Percentiles rank a stretch among this genome's conserved stretches.
Evolutionary conservation across 2,329 filamentous ascomycete species (phyloP).

Genomic region (Monilinia fructicola): DNA sequence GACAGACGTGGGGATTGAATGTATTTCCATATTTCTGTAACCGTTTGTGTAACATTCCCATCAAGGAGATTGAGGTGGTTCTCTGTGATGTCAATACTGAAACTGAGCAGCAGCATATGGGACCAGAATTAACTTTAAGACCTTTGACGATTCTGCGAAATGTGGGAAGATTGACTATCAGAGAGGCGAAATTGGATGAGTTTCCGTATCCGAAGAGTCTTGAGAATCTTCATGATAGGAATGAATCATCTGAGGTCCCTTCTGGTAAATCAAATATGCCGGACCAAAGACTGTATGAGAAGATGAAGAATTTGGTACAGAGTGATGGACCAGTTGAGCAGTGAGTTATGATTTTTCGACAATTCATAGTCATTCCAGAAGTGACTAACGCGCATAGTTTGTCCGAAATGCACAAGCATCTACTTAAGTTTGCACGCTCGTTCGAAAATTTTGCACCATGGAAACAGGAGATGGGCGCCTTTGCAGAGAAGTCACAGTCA

Average conservation of each 20-base stretch:
- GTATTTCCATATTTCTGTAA: background rate
- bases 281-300: background rate
- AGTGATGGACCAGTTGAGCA: background rate
- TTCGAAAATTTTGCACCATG: slow-evolving; percentile 6
- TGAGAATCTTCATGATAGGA: background rate
- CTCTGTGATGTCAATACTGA: background rate
- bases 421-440: background rate
- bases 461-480: background rate
- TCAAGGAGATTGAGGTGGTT: background rate
- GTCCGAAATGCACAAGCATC: background rate
- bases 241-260: background rate
- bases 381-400: background rate
- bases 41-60: background rate
- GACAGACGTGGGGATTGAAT: background rate
- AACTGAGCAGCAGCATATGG: background rate
- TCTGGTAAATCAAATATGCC: background rate
- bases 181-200: background rate
- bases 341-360: background rate
- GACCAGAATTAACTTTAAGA: background rate
- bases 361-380: background rate
- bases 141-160: background rate
- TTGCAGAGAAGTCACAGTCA: background rate
- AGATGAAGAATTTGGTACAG: background rate
- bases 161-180: background rate
- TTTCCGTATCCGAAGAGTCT: background rate